These are phyloP conservation scores for Phycomyces nitens DNA, from an alignment of 192 early-diverging fungal genomes.

Conservation along the genomic window DNA sequence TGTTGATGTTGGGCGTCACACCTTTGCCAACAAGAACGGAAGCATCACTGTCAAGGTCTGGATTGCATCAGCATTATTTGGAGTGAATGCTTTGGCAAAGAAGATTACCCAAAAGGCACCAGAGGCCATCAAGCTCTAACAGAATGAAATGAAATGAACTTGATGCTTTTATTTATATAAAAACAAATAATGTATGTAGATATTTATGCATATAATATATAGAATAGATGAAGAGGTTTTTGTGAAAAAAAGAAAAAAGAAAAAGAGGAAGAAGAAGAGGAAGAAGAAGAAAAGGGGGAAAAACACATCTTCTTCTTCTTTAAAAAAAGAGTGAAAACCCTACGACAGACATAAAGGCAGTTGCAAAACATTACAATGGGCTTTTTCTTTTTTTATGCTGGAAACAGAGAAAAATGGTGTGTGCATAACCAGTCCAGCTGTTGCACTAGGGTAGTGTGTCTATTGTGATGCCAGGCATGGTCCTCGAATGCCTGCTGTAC, in stretches of 20 bases:
- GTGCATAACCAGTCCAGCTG: constrained; percentile 20
- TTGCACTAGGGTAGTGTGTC: constrained; percentile 18
- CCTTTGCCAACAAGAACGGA: constrained; percentile 40
- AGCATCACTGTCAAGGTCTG: constrained; percentile 42
- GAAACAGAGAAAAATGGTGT: constrained; percentile 8
- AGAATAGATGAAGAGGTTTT: too few species aligned
- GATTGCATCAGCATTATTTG: constrained; percentile 37
- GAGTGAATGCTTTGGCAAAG: constrained; percentile 31
- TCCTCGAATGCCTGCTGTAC: constrained; percentile 17
- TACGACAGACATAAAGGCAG: too few species aligned
- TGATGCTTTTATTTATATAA: not conserved
- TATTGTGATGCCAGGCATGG: constrained; percentile 19
- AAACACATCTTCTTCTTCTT: too few species aligned
- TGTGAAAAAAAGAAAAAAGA: too few species aligned
- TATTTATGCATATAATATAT: not conserved
- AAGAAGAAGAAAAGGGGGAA: too few species aligned
- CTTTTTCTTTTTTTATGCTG: not conserved
- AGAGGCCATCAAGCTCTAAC: constrained; percentile 8
- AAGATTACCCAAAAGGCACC: constrained; percentile 24
- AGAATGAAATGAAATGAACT: not conserved
- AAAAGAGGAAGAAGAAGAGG: too few species aligned
- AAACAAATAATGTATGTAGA: not conserved
- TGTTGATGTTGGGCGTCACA: constrained; percentile 38
- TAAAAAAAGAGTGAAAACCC: too few species aligned
- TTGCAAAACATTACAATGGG: too few species aligned